These are phyloP conservation scores for Omphalotus guepiniiformis DNA, from an alignment of 768 basidiomycete species.

Conservation along the genomic window DNA sequence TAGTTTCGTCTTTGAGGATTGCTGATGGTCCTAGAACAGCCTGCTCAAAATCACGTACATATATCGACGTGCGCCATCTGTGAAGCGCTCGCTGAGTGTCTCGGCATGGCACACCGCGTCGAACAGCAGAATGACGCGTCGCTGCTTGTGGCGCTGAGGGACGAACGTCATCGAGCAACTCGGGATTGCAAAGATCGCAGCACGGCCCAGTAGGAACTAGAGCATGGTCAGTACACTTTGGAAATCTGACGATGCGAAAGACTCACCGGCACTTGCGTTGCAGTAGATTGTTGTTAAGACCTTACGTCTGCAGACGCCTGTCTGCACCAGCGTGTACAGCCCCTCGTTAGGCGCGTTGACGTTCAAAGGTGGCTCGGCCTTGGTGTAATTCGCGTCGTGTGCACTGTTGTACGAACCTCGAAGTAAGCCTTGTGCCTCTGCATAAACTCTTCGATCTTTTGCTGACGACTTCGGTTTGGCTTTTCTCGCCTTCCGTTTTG, in stretches of 20 bases:
- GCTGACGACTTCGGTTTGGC: neutral
- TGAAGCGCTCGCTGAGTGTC: neutral
- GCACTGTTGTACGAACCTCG: neutral
- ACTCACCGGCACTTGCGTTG: neutral
- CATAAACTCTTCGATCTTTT: neutral
- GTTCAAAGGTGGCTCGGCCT: conserved; percentile 3
- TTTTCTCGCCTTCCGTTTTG: neutral
- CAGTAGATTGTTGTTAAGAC: conserved; percentile 11
- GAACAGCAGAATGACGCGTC: neutral
- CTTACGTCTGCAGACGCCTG: conserved; percentile 9
- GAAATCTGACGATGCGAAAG: neutral
- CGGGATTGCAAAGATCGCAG: neutral
- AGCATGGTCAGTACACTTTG: neutral
- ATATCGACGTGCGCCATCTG: neutral
- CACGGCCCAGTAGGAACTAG: neutral
- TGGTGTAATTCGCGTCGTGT: neutral
- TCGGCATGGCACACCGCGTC: neutral
- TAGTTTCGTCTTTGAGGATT: conserved; percentile 2
- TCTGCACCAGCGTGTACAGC: conserved; percentile 16
- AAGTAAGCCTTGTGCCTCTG: neutral
- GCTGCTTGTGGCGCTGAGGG: neutral
- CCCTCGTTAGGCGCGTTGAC: conserved; percentile 15
- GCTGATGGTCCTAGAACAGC: neutral
- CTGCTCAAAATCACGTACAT: neutral
- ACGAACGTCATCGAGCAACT: neutral